phyloP scores from a whole-genome alignment of 1,284 basidiomycete genomes.

The Gomphus sp. region DNA sequence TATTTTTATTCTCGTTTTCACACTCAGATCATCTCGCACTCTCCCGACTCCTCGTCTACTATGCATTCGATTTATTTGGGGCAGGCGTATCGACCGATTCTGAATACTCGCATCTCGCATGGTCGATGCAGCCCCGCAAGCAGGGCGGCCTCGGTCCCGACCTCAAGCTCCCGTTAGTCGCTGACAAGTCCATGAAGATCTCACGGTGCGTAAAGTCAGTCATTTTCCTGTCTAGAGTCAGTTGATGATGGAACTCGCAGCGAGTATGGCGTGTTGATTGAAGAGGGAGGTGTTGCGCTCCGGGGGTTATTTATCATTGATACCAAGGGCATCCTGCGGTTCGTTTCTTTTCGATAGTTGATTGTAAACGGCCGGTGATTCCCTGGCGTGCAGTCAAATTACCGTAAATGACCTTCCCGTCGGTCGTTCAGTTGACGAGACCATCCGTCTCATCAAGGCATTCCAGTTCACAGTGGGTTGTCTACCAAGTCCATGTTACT shows the following conservation, averaged over 20 bases:
- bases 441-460: slow-evolving; percentile 79
- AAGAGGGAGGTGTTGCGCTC: slow-evolving; percentile 78
- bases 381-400: slow-evolving; percentile 46
- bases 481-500: not conserved
- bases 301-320: slow-evolving; percentile 87
- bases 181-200: slow-evolving; percentile 62
- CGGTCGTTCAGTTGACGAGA: slow-evolving; percentile 86
- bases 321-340: slow-evolving; percentile 72
- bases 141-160: slow-evolving; percentile 83
- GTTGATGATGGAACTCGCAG: not conserved
- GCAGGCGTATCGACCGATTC: slow-evolving; percentile 78
- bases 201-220: slow-evolving; percentile 30
- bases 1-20: not conserved
- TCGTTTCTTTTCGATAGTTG: slow-evolving; percentile 12
- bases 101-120: slow-evolving; percentile 81
- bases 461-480: slow-evolving; percentile 76
- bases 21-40: too few species aligned
- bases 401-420: slow-evolving; percentile 87
- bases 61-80: too few species aligned
- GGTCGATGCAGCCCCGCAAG: slow-evolving; percentile 72
- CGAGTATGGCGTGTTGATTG: slow-evolving; percentile 79
- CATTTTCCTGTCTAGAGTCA: not conserved
- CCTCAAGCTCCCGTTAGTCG: slow-evolving; percentile 70
- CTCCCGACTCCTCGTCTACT: too few species aligned
- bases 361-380: not conserved